Percentiles rank a stretch among this genome's conserved stretches.
Evolutionary conservation across 2,329 filamentous ascomycete genomes (phyloP).

Genomic region (Microcera coccophila): DNA sequence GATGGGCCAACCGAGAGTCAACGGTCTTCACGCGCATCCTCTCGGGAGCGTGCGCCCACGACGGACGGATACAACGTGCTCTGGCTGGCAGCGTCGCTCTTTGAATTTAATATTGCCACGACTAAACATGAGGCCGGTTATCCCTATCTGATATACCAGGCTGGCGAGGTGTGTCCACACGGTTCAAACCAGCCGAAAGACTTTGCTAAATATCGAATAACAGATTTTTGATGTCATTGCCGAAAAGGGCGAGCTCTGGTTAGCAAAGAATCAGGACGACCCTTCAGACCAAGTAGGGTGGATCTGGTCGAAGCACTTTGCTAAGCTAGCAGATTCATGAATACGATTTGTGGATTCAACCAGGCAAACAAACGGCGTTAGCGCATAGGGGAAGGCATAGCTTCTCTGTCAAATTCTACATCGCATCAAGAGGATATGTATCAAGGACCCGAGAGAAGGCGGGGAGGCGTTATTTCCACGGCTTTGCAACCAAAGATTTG

Average conservation of each 20-base stretch:
- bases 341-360: constrained; percentile 3
- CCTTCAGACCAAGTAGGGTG: constrained; percentile 74
- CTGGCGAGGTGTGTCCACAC: constrained; percentile 66
- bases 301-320: constrained; percentile 99
- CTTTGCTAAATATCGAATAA: neutral
- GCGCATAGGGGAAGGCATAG: constrained; percentile 14
- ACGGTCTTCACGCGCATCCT: constrained; percentile 56
- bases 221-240: constrained; percentile 87
- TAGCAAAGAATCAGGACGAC: constrained; percentile 96
- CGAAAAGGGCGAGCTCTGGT: constrained; percentile 95
- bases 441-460: constrained; percentile 19
- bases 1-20: constrained; percentile 57
- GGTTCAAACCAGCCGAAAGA: constrained; percentile 3
- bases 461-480: constrained; percentile 23
- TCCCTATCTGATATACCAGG: constrained; percentile 91
- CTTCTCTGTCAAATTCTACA: constrained; percentile 14
- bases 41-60: constrained; percentile 51
- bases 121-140: constrained; percentile 91
- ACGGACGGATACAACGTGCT: constrained; percentile 66
- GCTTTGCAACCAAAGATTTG: constrained; percentile 18
- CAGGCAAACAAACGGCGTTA: constrained; percentile 9
- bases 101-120: constrained; percentile 94
- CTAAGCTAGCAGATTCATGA: constrained; percentile 55
- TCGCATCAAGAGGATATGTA: constrained; percentile 25
- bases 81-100: constrained; percentile 89